A percentile compares a stretch with the other conserved stretches of the same genome.
These are phyloP conservation scores for Pseudonitzschia pungens DNA, from an alignment of 108 stramenopile species.

Conservation along the genomic window DNA sequence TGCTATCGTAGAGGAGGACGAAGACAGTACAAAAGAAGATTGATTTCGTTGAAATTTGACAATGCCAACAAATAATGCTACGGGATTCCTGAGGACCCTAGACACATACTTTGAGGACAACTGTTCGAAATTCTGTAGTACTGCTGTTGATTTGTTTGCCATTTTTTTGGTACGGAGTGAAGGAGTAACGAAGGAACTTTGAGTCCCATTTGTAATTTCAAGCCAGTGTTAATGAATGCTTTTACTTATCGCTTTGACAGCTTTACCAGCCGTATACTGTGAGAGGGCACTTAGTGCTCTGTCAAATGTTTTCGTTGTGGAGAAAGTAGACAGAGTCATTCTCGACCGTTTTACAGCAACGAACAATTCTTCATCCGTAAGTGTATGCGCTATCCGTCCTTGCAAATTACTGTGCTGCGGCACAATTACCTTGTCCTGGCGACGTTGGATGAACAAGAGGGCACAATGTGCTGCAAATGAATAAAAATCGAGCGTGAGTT, in stretches of 20 bases:
- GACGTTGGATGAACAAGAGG: constrained; percentile 10
- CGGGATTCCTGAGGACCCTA: too few relatives aligned
- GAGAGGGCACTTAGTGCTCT: constrained; percentile 31
- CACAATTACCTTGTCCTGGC: constrained; percentile 6
- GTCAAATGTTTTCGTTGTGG: constrained; percentile 29
- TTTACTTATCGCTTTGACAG: constrained; percentile 19
- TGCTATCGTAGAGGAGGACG: not conserved
- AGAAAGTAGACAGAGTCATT: constrained; percentile 42
- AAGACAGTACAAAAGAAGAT: not conserved
- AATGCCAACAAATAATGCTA: too few relatives aligned
- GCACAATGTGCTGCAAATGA: constrained; percentile 14
- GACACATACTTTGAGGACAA: too few relatives aligned
- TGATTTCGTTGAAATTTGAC: not conserved
- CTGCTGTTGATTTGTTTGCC: too few relatives aligned
- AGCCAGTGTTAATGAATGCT: not conserved
- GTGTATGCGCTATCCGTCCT: not conserved
- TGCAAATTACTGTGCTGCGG: not conserved
- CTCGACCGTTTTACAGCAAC: constrained; percentile 42
- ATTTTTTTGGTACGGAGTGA: too few relatives aligned
- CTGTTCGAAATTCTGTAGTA: too few relatives aligned
- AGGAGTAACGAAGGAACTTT: not conserved
- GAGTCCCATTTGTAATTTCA: not conserved
- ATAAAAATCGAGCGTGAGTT: constrained; percentile 20
- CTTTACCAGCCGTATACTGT: constrained; percentile 39
- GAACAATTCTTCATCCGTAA: constrained; percentile 16